Base-by-base conservation (phyloP, 2,329 filamentous ascomycete genomes). In the Fusarium multiceps region DNA sequence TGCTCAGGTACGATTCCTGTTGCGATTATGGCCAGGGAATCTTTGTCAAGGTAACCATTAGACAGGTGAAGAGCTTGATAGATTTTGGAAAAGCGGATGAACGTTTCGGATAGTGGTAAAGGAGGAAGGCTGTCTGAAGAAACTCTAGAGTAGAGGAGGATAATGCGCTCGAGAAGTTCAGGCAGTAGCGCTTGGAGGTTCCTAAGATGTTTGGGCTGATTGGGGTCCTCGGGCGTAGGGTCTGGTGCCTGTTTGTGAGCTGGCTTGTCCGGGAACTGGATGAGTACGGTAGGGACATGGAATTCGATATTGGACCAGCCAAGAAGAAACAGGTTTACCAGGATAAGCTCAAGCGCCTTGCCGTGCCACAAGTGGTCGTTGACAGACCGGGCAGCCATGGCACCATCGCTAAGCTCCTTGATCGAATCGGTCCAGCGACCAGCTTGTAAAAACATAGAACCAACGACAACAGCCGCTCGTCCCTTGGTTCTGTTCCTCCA, bases 351-450 rank as follows among this genome's bases (percentile, higher is more conserved):
- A 21, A 99, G 84, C 2, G 93, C 94, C 80, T 98, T 98, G 20
- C 93, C 96, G 81, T 98, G 93, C 95, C 96, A 99, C n/a, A 98
- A 79, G 79, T 97, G 93, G 80, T 99, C 96, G 74, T 93, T 94
- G 62, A 92, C 87, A 40, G 89, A 90, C 73, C 93, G 91, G 18
- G 93, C 91, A 72, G 91, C 89, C 12, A 88, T 87, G 3, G 92
- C 94, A 56, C 92, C 93, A 64, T 98, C 95, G 12, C 89, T 85
- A 23, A 98, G 87, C 76, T 97, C 93, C 77, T 89, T 92, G 47
- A 98, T 80, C 10, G 95, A 94, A 80, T 98, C 94, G 49, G 86
- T 88, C 94, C 96, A 98, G 67, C 94, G 89, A 27, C 96, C 96
- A 55, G 93, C 92, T 79, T 94, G 92, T 72, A 99, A 87, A 78